Evolutionary conservation across 2,329 filamentous ascomycete genomes (phyloP), one percentile per base, ranked within the genome.

Genomic region (Alternaria arborescens): DNA sequence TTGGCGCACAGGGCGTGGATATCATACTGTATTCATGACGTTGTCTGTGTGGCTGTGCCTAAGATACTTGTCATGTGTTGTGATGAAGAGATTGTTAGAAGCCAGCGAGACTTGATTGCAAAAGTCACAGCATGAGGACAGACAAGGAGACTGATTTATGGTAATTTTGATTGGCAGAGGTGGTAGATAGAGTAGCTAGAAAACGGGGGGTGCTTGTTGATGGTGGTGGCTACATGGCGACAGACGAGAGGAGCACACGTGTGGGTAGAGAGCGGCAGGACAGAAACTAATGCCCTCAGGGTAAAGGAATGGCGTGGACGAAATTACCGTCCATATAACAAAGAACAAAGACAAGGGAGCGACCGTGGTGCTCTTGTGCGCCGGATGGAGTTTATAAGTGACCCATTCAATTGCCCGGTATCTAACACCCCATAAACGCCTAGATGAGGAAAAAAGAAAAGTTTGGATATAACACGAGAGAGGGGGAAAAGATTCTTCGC

Each of bases 361-460:
- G 58, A 62, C 57, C 60, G 52, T 61, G 63, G 58, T 55, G 57
- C 58, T 60, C 61, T 52, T 34, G 57, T 64, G 55, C 63, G 61
- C 63, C 58, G 34, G 40, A 55, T 55, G 53, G 16, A 55, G 36
- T 55, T 44, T 62, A 58, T 41, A 55, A 60, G 53, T 60, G 52
- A 55, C 59, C 64, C 59, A 62, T 65, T 65, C 56, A 67, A 62
- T 62, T 64, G 60, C 62, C 61, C 46, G 58, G 41, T 65, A 65
- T 65, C 64, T 67, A 62, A 62, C 63, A 67, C 64, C 56, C 55
- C 47, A 47, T 20, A 57, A 57, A 60, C 58, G 58, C 58, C 58
- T 22, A 60, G 20, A 52, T 52, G 46, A 28, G 41, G 30, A 20
- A 36, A 52, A 24, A 51, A 52, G 43, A 51, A 52, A 60, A 57